These are phyloP conservation scores for Cercophora scortea DNA, from an alignment of 495 filamentous ascomycete genomes.

Conservation along the genomic window DNA sequence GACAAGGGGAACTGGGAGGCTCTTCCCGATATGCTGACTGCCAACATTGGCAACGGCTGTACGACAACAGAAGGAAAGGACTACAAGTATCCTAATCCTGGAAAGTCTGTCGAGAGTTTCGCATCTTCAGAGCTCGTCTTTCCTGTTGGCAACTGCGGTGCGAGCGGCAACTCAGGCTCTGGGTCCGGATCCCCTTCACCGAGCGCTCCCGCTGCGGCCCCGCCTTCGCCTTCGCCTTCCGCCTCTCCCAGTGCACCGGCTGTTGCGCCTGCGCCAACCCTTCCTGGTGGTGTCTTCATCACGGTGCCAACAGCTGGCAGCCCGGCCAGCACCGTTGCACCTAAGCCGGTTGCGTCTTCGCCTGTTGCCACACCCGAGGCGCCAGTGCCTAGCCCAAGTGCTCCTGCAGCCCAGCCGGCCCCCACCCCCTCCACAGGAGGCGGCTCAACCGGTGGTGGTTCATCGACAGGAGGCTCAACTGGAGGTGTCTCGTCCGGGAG, in stretches of 20 bases:
- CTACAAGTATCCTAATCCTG: constrained; percentile 49
- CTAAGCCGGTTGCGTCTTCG: not conserved
- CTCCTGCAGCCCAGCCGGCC: not conserved
- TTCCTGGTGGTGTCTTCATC: constrained; percentile 57
- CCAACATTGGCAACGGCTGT: constrained; percentile 61
- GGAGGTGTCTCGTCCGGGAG: not conserved
- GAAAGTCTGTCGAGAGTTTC: constrained; percentile 40
- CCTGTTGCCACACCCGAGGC: not conserved
- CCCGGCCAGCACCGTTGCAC: not conserved
- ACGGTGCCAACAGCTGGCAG: constrained; percentile 21
- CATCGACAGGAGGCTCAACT: not conserved
- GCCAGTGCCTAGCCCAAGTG: not conserved
- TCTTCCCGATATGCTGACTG: constrained; percentile 73
- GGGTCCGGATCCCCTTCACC: not conserved
- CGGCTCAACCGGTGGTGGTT: not conserved
- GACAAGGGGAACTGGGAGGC: constrained; percentile 39
- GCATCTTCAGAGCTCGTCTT: constrained; percentile 20
- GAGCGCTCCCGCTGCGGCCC: not conserved
- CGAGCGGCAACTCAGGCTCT: not conserved
- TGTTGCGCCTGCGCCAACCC: not conserved
- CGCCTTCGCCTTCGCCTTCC: constrained; percentile 1
- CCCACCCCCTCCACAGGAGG: not conserved
- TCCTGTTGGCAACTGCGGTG: constrained; percentile 12
- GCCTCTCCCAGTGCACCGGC: not conserved
- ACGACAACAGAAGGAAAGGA: constrained; percentile 36